A percentile compares a stretch with the other conserved stretches of the same genome.
Conservation (phyloP, 805 yeast species). For the Yamadazyma phyllophila region DNA sequence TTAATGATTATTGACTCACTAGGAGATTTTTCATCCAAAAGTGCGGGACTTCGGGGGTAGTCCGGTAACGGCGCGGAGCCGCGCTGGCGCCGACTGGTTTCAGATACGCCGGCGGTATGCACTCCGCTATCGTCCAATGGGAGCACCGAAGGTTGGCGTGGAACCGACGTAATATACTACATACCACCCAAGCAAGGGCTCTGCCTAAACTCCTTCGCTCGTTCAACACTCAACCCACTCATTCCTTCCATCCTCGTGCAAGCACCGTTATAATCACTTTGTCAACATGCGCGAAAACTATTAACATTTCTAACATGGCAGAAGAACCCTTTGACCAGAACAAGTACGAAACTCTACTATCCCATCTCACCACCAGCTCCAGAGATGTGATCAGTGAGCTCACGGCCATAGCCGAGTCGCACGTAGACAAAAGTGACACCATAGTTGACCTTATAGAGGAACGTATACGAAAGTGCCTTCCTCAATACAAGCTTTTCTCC, state of each 20-base stretch:
- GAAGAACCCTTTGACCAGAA: constrained; percentile 24
- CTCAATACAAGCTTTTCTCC: constrained; percentile 35
- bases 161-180: too few species aligned
- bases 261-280: not conserved
- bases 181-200: too few species aligned
- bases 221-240: too few species aligned
- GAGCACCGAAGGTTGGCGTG: too few species aligned
- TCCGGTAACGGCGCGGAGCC: constrained; percentile 8
- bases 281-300: not conserved
- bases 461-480: constrained; percentile 35
- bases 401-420: constrained; percentile 35
- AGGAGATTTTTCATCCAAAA: constrained; percentile 1
- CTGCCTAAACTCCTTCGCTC: too few species aligned
- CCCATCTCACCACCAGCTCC: constrained; percentile 36
- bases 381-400: constrained; percentile 38
- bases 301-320: not conserved
- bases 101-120: not conserved
- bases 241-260: too few species aligned
- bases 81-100: constrained; percentile 2
- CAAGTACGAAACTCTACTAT: constrained; percentile 29
- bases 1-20: not conserved
- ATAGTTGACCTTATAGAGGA: constrained; percentile 35
- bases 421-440: constrained; percentile 29
- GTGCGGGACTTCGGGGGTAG: constrained; percentile 1
- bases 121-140: too few species aligned